Percentiles rank a stretch among this genome's conserved stretches.
Conservation (phyloP, 306 rosid genomes). For the Citrullus colocynthis region DNA sequence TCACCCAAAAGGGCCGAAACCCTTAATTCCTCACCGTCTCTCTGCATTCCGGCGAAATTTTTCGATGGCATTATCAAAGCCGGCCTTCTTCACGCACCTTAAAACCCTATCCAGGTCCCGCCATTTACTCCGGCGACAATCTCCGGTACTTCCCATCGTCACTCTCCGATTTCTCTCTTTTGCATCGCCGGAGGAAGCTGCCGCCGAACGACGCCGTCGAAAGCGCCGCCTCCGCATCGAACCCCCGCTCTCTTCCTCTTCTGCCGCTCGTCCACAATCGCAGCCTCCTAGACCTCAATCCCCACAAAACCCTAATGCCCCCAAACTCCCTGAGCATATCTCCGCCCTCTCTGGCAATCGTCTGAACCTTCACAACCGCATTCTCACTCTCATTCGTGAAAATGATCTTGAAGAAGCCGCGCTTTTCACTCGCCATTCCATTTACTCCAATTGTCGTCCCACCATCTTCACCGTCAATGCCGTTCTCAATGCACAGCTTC, state of each 20-base stretch:
- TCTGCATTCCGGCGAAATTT: neutral
- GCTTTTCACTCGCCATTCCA: conserved; percentile 80
- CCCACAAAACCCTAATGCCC: conserved; percentile 63
- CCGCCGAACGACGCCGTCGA: conserved; percentile 94
- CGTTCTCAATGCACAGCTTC: conserved; percentile 63
- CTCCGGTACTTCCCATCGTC: conserved; percentile 17
- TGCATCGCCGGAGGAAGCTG: conserved; percentile 84
- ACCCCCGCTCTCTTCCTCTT: conserved; percentile 83
- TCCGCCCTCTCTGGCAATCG: conserved; percentile 74
- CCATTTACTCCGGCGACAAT: neutral
- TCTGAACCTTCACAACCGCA: conserved; percentile 66
- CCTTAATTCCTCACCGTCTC: neutral
- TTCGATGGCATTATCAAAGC: conserved; percentile 65
- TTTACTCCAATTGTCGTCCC: conserved; percentile 88
- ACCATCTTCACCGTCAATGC: conserved; percentile 83
- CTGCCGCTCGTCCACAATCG: conserved; percentile 26
- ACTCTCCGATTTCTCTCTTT: conserved; percentile 60
- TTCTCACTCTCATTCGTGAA: conserved; percentile 56
- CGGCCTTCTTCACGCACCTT: conserved; percentile 36
- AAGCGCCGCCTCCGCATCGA: conserved; percentile 96
- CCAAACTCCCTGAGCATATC: conserved; percentile 71
- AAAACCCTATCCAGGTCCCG: conserved; percentile 25
- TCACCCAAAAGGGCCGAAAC: neutral
- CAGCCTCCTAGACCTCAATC: conserved; percentile 25
- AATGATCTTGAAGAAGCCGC: conserved; percentile 94